Evolutionary conservation across 1,139 yeast genomes (phyloP).

Genomic region (Tardiomyces digboiensis): DNA sequence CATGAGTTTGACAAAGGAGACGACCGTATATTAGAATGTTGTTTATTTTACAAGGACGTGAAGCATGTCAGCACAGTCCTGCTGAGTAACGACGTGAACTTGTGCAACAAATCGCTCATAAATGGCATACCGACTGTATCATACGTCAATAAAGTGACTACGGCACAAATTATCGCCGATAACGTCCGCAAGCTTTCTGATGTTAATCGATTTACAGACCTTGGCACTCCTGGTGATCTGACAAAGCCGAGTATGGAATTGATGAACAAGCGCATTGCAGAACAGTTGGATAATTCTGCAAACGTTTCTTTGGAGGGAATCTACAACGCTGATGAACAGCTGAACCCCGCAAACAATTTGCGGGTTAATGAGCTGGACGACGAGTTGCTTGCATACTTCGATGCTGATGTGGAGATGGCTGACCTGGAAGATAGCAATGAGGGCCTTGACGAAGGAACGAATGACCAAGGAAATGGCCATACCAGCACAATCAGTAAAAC

Average conservation of each 20-base stretch:
- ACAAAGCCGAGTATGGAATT: neutral
- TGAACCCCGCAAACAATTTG: neutral
- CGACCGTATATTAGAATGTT: constrained; percentile 79
- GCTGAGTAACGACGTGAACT: constrained; percentile 72
- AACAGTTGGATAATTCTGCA: neutral
- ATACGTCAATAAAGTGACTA: constrained; percentile 48
- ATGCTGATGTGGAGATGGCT: neutral
- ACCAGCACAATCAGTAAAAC: no score
- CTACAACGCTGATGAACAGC: neutral
- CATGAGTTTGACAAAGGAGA: constrained; percentile 41
- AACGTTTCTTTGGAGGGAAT: neutral
- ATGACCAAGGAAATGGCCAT: no score
- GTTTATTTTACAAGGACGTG: constrained; percentile 46
- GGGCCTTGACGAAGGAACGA: no score
- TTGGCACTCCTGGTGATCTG: neutral
- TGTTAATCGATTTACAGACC: neutral
- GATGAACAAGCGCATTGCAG: neutral
- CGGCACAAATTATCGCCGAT: constrained; percentile 41
- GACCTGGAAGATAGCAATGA: no score
- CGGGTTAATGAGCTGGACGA: neutral
- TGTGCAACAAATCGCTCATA: constrained; percentile 66
- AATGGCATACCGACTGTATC: constrained; percentile 64
- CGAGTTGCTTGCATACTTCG: neutral
- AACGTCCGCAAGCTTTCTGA: neutral
- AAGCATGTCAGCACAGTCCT: constrained; percentile 41